Evolutionary conservation across 2,329 filamentous ascomycete species (phyloP).

Genomic region (Aphanocladium album): DNA sequence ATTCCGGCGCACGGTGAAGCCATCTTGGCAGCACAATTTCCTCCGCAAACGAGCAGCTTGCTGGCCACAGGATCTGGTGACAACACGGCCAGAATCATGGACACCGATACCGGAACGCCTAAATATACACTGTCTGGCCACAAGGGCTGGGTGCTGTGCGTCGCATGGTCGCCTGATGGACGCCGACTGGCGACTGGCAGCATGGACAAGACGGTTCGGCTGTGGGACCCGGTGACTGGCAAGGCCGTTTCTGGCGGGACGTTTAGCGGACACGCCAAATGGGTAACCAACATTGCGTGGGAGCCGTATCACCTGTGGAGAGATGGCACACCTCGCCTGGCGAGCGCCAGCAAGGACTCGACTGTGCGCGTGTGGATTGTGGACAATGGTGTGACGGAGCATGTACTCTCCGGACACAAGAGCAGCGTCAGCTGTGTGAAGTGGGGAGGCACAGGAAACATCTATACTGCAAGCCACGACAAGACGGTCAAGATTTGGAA

Average conservation of each 20-base stretch:
- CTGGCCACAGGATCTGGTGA: constrained; percentile 90
- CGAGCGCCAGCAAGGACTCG: constrained; percentile 82
- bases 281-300: constrained; percentile 85
- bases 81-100: constrained; percentile 87
- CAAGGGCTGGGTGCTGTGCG: constrained; percentile 82
- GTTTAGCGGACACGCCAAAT: constrained; percentile 82
- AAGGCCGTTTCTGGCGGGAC: constrained; percentile 61
- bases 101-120: constrained; percentile 88
- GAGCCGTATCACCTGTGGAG: constrained; percentile 85
- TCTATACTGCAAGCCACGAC: constrained; percentile 85
- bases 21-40: constrained; percentile 83
- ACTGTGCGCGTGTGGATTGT: constrained; percentile 86
- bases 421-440: constrained; percentile 83
- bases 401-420: constrained; percentile 83
- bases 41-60: constrained; percentile 67
- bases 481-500: constrained; percentile 93
- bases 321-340: constrained; percentile 69
- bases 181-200: constrained; percentile 78
- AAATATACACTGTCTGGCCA: constrained; percentile 82
- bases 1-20: constrained; percentile 90
- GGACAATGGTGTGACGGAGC: constrained; percentile 71
- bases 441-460: constrained; percentile 85
- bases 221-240: constrained; percentile 84
- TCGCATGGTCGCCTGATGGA: constrained; percentile 83
- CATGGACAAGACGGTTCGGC: constrained; percentile 85